These are phyloP conservation scores for Fusarium xyrophilum DNA, from an alignment of 2,329 filamentous ascomycete species.

Conservation along the genomic window DNA sequence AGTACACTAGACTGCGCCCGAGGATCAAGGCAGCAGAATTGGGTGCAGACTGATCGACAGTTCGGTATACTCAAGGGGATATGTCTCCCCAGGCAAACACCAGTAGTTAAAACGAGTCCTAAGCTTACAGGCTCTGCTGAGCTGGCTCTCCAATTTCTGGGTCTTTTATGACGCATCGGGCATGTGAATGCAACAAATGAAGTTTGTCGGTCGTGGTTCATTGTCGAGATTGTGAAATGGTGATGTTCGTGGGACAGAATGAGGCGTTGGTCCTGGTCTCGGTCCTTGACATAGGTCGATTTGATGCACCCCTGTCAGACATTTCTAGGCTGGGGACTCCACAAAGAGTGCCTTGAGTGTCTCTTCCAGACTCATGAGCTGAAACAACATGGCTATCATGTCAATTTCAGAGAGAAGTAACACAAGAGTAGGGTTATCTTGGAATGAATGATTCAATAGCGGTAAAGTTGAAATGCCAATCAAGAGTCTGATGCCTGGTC, in stretches of 20 bases:
- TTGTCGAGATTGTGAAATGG: conserved; percentile 3
- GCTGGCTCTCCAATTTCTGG: conserved; percentile 7
- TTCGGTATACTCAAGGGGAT: conserved; percentile 4
- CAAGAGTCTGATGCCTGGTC: background rate
- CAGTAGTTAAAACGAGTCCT: conserved; percentile 3
- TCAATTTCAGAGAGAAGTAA: background rate
- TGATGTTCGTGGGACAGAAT: conserved; percentile 18
- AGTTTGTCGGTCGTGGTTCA: background rate
- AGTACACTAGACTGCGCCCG: conserved; percentile 2
- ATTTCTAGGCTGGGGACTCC: conserved; percentile 16
- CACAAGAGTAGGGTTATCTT: background rate
- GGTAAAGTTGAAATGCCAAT: background rate
- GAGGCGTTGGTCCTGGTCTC: conserved; percentile 8
- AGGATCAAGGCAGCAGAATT: conserved; percentile 21
- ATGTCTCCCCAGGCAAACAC: background rate
- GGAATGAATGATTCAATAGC: background rate
- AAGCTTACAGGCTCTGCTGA: conserved; percentile 3
- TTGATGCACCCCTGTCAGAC: conserved; percentile 10
- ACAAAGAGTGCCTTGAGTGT: conserved; percentile 24
- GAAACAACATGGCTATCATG: background rate
- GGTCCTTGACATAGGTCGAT: conserved; percentile 15
- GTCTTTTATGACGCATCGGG: conserved; percentile 11
- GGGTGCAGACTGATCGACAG: conserved; percentile 12
- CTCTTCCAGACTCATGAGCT: background rate
- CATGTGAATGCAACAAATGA: background rate